Conservation (phyloP, 768 basidiomycete species). For the Crassisporium funariophilum region DNA sequence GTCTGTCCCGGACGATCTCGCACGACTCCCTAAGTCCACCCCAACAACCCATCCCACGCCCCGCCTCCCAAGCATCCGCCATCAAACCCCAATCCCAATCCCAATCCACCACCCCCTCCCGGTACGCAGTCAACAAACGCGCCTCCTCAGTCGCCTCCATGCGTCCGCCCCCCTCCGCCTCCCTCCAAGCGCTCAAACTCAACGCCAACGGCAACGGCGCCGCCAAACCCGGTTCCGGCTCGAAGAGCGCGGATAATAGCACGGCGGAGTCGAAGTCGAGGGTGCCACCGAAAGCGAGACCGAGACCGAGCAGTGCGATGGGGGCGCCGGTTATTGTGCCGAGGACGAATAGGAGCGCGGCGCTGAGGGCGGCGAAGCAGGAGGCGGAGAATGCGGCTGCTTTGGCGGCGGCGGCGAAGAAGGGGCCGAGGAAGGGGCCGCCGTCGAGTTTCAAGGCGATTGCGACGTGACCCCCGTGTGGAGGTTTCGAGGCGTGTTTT, state of each 20-base stretch:
- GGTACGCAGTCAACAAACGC: slow-evolving; percentile 33
- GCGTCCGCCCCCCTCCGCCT: slow-evolving; percentile 9
- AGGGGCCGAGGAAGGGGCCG: slow-evolving; percentile 31
- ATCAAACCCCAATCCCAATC: too few relatives aligned
- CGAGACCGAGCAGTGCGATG: slow-evolving; percentile 59
- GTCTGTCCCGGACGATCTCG: slow-evolving; percentile 48
- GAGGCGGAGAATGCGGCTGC: slow-evolving; percentile 50
- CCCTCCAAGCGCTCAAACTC: slow-evolving; percentile 5
- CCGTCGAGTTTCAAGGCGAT: slow-evolving; percentile 46
- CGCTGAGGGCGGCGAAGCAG: slow-evolving; percentile 69
- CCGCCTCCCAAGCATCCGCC: slow-evolving; percentile 33
- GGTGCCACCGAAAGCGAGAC: slow-evolving; percentile 34
- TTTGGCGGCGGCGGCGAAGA: slow-evolving; percentile 44
- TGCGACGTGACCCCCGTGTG: slow-evolving; percentile 14
- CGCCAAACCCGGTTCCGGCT: too few relatives aligned
- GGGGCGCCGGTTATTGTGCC: slow-evolving; percentile 65
- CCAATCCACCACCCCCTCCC: slow-evolving; percentile 14
- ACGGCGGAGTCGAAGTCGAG: not conserved
- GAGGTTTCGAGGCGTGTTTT: too few relatives aligned
- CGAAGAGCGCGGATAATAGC: too few relatives aligned
- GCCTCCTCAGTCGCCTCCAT: slow-evolving; percentile 44
- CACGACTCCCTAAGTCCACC: slow-evolving; percentile 29
- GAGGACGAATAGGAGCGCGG: slow-evolving; percentile 73
- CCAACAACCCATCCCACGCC: slow-evolving; percentile 21
- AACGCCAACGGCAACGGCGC: slow-evolving; percentile 1